Conservation (phyloP, 2,329 filamentous ascomycete genomes). For the Penicillium corylophilum region DNA sequence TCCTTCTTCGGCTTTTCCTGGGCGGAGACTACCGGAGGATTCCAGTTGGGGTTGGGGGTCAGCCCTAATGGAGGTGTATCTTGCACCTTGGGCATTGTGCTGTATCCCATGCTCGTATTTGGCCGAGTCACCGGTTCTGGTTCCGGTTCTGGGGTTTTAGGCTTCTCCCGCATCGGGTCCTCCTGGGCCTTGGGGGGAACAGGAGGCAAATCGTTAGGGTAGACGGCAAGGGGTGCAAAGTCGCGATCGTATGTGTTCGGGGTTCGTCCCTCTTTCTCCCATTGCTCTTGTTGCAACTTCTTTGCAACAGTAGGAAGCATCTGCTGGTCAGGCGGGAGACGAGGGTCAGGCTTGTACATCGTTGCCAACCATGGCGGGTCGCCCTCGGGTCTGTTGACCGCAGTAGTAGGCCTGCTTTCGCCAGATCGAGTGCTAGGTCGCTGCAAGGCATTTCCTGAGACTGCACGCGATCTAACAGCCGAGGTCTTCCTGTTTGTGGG, state of each 20-base stretch:
- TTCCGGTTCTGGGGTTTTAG: conserved; percentile 30
- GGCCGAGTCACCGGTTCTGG: conserved; percentile 24
- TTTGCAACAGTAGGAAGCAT: conserved; percentile 91
- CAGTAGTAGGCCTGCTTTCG: conserved; percentile 52
- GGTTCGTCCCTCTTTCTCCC: conserved; percentile 87
- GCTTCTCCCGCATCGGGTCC: conserved; percentile 14
- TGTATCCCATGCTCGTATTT: conserved; percentile 51
- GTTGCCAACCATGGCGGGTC: conserved; percentile 94
- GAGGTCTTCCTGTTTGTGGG: conserved; percentile 41
- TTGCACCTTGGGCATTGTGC: conserved; percentile 49
- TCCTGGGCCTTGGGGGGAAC: conserved; percentile 17
- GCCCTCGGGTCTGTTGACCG: conserved; percentile 75
- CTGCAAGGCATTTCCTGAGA: conserved; percentile 38
- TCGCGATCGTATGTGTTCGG: conserved; percentile 83
- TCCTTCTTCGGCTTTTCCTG: conserved; percentile 52
- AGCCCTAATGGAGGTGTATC: conserved; percentile 36
- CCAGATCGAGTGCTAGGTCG: conserved; percentile 65
- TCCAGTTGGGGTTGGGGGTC: conserved; percentile 41
- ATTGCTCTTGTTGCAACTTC: conserved; percentile 87
- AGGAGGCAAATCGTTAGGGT: conserved; percentile 33
- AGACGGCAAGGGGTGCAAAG: conserved; percentile 71
- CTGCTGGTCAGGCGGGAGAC: conserved; percentile 90
- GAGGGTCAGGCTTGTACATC: conserved; percentile 93
- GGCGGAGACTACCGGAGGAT: conserved; percentile 50
- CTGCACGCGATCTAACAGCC: conserved; percentile 36